These are phyloP conservation scores for Penstemon newberryi DNA, from an alignment of 257 asterid genomes.

Conservation along the genomic window DNA sequence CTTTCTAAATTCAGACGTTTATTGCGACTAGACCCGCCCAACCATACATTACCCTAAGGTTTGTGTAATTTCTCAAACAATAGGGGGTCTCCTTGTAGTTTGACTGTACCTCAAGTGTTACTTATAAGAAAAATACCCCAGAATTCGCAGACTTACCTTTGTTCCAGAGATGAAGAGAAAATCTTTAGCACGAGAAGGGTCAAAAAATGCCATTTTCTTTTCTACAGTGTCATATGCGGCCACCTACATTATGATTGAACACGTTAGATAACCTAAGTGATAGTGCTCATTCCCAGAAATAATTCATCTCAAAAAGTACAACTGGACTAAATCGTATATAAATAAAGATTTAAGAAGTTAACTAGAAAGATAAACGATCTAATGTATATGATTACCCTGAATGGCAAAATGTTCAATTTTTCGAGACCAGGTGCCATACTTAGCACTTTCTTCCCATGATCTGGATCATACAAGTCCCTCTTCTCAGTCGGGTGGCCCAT, in stretches of 20 bases:
- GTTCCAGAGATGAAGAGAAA: slow-evolving; percentile 88
- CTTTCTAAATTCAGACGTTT: too few relatives aligned
- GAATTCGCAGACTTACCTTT: slow-evolving; percentile 43
- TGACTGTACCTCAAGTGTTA: neutral
- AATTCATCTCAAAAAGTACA: neutral
- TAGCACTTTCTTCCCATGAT: slow-evolving; percentile 84
- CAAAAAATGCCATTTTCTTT: slow-evolving; percentile 80
- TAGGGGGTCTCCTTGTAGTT: neutral
- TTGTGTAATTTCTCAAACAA: neutral
- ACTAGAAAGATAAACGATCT: neutral
- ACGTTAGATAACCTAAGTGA: neutral
- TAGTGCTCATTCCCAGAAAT: neutral
- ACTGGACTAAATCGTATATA: too few relatives aligned
- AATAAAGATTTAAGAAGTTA: neutral
- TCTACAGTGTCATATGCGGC: slow-evolving; percentile 78
- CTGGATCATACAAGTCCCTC: slow-evolving; percentile 84
- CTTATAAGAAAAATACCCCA: neutral
- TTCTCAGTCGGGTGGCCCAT: slow-evolving; percentile 87
- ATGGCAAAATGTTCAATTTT: slow-evolving; percentile 76
- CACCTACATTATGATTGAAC: slow-evolving; percentile 44
- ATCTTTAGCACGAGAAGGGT: slow-evolving; percentile 78
- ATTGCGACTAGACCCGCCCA: too few relatives aligned
- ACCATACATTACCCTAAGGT: too few relatives aligned
- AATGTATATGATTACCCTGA: slow-evolving; percentile 43
- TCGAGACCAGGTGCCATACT: slow-evolving; percentile 92